Evolutionary conservation across 257 asterid genomes (phyloP).

Genomic region (Solanum arcanum): DNA sequence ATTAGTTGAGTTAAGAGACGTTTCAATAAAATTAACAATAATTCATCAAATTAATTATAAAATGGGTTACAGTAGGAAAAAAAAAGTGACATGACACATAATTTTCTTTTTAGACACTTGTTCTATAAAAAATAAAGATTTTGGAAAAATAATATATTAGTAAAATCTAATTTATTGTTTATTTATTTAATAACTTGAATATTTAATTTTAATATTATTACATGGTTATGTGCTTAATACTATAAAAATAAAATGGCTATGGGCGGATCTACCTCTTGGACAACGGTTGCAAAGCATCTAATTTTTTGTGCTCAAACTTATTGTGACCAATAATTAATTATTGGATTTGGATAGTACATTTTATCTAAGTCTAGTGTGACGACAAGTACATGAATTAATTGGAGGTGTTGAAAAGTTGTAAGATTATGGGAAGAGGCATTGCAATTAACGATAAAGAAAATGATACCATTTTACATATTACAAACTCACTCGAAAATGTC

Average conservation of each 20-base stretch:
- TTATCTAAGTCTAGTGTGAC: background rate
- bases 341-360: too few relatives aligned
- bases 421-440: background rate
- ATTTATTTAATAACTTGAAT: background rate
- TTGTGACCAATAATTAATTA: background rate
- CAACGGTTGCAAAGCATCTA: too few relatives aligned
- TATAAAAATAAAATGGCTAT: too few relatives aligned
- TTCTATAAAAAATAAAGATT: background rate
- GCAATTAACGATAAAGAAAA: background rate
- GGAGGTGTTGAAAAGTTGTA: background rate
- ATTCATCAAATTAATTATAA: background rate
- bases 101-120: background rate
- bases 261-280: too few relatives aligned
- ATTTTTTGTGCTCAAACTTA: too few relatives aligned
- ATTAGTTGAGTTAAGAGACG: background rate
- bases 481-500: background rate
- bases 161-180: background rate
- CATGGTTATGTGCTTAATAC: background rate
- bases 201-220: background rate
- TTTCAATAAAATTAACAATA: background rate
- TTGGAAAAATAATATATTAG: background rate
- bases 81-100: background rate
- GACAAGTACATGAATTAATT: background rate
- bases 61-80: background rate
- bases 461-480: background rate